Evolutionary conservation across 2,329 filamentous ascomycete genomes (phyloP).

Genomic region (Chrysoporthe austroafricana): DNA sequence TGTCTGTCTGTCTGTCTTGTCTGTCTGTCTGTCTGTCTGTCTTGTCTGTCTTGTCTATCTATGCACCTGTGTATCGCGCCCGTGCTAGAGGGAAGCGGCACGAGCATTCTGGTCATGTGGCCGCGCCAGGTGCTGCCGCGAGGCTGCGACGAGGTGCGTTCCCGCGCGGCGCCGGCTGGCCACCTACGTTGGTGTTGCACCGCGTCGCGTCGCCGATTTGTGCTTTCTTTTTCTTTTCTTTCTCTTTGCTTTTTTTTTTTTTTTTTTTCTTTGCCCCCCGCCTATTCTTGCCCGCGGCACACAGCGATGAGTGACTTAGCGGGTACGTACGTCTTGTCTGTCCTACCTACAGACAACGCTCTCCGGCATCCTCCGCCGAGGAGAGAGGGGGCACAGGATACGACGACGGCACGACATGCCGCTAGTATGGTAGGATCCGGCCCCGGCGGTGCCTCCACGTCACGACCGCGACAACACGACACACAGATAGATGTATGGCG

Average conservation of each 20-base stretch:
- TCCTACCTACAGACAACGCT: too few relatives aligned
- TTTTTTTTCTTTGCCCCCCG: not conserved
- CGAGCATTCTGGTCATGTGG: not conserved
- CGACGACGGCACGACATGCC: not conserved
- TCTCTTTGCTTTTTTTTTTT: not conserved
- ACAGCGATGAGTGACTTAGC: not conserved
- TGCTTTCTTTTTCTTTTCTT: not conserved
- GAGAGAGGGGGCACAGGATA: too few relatives aligned
- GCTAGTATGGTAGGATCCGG: not conserved
- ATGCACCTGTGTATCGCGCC: not conserved
- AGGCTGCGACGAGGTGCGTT: constrained; percentile 8
- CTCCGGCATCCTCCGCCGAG: too few relatives aligned
- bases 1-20: too few relatives aligned
- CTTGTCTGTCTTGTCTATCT: too few relatives aligned
- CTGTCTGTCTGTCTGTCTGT: too few relatives aligned
- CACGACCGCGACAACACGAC: not conserved
- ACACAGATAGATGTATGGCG: not conserved
- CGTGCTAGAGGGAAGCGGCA: not conserved
- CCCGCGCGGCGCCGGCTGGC: constrained; percentile 1
- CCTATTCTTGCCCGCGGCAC: too few relatives aligned
- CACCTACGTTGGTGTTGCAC: not conserved
- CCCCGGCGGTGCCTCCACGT: not conserved
- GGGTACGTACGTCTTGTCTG: not conserved
- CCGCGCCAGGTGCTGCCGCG: not conserved
- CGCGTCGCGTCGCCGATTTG: not conserved